Percentiles rank a stretch among this genome's conserved stretches.
These are phyloP conservation scores for Chondrostereum purpureum DNA, from an alignment of 1,284 basidiomycete species.

Conservation along the genomic window DNA sequence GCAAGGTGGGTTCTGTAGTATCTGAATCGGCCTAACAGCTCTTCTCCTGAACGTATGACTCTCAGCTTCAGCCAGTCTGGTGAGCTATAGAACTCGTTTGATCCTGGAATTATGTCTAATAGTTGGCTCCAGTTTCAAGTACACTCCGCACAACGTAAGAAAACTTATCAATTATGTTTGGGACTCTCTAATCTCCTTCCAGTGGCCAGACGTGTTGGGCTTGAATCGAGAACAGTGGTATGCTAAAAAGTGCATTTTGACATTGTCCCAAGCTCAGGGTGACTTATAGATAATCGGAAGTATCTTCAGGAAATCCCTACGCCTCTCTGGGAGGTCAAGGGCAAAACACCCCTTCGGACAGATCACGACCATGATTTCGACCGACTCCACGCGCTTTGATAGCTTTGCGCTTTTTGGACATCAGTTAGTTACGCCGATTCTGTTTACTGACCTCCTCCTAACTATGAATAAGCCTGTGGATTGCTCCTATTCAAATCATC, in stretches of 20 bases:
- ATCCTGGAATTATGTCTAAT: no score
- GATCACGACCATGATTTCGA: conserved; percentile 45
- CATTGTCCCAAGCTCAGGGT: conserved; percentile 11
- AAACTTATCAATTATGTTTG: conserved; percentile 22
- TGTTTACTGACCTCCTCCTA: conserved; percentile 7
- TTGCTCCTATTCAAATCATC: conserved; percentile 38
- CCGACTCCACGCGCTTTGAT: conserved; percentile 36
- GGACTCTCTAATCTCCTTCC: neutral
- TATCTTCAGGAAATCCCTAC: conserved; percentile 49
- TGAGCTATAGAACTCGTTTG: conserved; percentile 12
- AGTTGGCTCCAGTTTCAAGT: no score
- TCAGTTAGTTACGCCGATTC: conserved; percentile 21
- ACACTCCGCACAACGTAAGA: neutral
- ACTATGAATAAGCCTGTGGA: conserved; percentile 28
- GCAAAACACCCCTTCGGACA: conserved; percentile 39
- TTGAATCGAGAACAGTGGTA: conserved; percentile 29
- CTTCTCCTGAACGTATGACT: neutral
- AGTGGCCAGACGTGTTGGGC: conserved; percentile 31
- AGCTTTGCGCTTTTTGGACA: conserved; percentile 28
- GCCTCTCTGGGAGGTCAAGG: conserved; percentile 47
- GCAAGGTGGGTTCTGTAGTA: conserved; percentile 39
- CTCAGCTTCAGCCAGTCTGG: conserved; percentile 29
- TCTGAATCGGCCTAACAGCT: no score
- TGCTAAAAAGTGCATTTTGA: conserved; percentile 8
- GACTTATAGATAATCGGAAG: conserved; percentile 38